These are phyloP conservation scores for Gossypium rotundifolium DNA, from an alignment of 345 rosid species.

Conservation along the genomic window DNA sequence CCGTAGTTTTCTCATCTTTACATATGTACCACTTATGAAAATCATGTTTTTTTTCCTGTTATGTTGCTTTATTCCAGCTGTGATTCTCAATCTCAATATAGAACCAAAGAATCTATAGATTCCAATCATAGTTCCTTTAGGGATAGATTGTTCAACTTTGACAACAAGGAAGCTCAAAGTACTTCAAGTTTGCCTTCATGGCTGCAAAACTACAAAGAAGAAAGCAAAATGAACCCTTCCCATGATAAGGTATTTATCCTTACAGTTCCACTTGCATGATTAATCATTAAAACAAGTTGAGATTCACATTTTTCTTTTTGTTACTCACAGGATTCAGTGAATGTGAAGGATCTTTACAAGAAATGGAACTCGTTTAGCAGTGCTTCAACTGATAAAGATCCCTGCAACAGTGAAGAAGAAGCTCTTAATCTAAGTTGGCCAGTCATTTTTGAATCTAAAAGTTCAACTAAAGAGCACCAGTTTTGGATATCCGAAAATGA, in stretches of 20 bases:
- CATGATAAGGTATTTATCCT: constrained; percentile 29
- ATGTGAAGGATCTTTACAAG: constrained; percentile 31
- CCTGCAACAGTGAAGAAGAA: constrained; percentile 19
- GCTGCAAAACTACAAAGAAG: constrained; percentile 56
- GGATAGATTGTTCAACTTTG: constrained; percentile 28
- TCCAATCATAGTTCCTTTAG: constrained; percentile 21
- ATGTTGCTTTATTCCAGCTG: constrained; percentile 21
- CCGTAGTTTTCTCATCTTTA: no score
- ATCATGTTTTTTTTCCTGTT: not conserved
- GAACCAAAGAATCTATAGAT: constrained; percentile 24
- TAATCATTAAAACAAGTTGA: not conserved
- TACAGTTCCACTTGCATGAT: not conserved
- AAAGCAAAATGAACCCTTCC: constrained; percentile 21
- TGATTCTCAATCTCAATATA: constrained; percentile 24
- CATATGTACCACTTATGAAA: not conserved
- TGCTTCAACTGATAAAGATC: constrained; percentile 17
- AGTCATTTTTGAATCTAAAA: constrained; percentile 27
- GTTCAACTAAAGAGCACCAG: constrained; percentile 32
- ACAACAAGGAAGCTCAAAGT: constrained; percentile 23
- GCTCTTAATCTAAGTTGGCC: constrained; percentile 42
- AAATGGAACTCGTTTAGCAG: constrained; percentile 35
- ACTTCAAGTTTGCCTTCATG: constrained; percentile 51
- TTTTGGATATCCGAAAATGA: constrained; percentile 34
- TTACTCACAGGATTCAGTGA: constrained; percentile 23
- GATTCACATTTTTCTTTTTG: not conserved